These are phyloP conservation scores for Colletotrichum sp. DNA, from an alignment of 2,329 filamentous ascomycete species.

Conservation along the genomic window DNA sequence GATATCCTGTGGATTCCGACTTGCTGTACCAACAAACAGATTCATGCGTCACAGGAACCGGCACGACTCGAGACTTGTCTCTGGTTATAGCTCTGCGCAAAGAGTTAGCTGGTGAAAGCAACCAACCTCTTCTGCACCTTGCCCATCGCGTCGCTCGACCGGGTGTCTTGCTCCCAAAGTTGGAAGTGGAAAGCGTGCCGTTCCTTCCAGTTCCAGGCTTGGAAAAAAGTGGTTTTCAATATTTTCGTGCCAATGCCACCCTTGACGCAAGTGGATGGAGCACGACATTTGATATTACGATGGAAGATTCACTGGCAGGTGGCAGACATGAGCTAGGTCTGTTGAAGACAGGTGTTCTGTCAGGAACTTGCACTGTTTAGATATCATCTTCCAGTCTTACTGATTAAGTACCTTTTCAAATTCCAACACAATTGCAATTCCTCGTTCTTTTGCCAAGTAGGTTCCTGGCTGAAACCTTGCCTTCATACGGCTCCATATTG, in stretches of 20 bases:
- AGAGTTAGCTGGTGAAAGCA: background rate
- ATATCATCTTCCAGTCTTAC: background rate
- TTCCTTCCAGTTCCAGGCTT: background rate
- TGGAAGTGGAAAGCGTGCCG: background rate
- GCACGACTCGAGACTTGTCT: background rate
- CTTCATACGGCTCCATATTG: background rate
- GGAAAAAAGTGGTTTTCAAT: background rate
- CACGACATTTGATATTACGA: background rate
- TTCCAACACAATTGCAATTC: background rate
- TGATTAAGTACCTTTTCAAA: background rate
- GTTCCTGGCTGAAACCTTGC: too few relatives aligned
- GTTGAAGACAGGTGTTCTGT: background rate
- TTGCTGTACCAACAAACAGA: slow-evolving; percentile 27
- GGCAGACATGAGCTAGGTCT: background rate
- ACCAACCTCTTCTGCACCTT: background rate
- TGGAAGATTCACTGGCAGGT: background rate
- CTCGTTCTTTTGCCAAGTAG: background rate
- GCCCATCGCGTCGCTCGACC: background rate
- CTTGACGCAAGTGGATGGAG: background rate
- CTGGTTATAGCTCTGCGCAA: background rate
- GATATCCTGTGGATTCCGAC: slow-evolving; percentile 30
- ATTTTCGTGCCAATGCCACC: background rate
- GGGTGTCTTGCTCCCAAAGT: background rate
- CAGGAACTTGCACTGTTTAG: background rate
- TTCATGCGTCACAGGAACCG: slow-evolving; percentile 25